These are phyloP conservation scores for Colletotrichum zoysiae DNA, from an alignment of 2,329 filamentous ascomycete species.

Conservation along the genomic window DNA sequence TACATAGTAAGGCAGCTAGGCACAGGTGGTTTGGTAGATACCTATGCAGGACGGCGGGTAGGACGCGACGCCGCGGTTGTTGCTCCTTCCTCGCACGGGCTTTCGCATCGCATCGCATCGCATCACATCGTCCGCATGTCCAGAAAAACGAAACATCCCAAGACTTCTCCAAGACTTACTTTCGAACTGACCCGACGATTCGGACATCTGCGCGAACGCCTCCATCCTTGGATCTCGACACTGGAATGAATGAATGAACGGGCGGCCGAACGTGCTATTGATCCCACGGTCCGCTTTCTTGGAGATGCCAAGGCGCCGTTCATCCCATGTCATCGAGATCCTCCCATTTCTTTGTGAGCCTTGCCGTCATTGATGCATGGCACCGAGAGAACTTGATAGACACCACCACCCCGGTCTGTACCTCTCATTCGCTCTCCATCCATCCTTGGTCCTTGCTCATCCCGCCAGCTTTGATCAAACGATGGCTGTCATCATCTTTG, in stretches of 20 bases:
- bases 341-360: constrained; percentile 8
- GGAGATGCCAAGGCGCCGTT: constrained; percentile 18
- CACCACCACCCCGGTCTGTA: neutral
- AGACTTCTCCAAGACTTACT: neutral
- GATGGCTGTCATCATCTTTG: constrained; percentile 8
- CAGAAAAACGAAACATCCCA: constrained; percentile 33
- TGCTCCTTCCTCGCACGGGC: neutral
- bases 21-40: too few relatives aligned
- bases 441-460: constrained; percentile 13
- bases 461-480: constrained; percentile 18
- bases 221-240: neutral
- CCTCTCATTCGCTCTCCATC: constrained; percentile 9
- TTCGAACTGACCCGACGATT: constrained; percentile 17
- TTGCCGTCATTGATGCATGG: too few relatives aligned
- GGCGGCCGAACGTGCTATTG: neutral
- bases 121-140: neutral
- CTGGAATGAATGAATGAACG: neutral
- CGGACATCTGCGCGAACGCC: neutral
- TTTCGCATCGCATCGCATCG: neutral
- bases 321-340: constrained; percentile 19
- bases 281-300: constrained; percentile 1
- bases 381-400: neutral
- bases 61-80: neutral
- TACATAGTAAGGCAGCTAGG: too few relatives aligned
- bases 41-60: too few relatives aligned